These are phyloP conservation scores for Ceratocystis alfenasii DNA, from an alignment of 2,329 filamentous ascomycete genomes.

Conservation along the genomic window DNA sequence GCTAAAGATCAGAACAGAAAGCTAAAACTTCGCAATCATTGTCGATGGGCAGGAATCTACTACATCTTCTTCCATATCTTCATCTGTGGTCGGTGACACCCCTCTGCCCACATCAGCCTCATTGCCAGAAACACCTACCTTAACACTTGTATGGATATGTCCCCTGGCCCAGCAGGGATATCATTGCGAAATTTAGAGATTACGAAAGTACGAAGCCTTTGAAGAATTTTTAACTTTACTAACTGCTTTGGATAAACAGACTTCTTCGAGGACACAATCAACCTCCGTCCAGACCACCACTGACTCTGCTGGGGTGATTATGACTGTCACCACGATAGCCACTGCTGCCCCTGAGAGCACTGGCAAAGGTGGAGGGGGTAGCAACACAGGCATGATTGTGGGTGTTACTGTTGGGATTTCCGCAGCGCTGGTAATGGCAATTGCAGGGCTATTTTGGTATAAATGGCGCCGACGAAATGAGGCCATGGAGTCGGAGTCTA, in stretches of 20 bases:
- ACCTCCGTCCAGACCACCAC: slow-evolving; percentile 43
- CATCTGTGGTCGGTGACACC: slow-evolving; percentile 14
- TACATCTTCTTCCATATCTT: neutral
- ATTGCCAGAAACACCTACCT: slow-evolving; percentile 23
- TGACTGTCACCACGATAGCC: slow-evolving; percentile 44
- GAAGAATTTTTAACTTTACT: slow-evolving; percentile 19
- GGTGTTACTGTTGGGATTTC: slow-evolving; percentile 42
- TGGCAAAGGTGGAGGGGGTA: slow-evolving; percentile 25
- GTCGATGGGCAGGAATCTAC: neutral
- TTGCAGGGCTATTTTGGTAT: slow-evolving; percentile 31
- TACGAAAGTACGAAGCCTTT: neutral
- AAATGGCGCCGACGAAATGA: slow-evolving; percentile 35
- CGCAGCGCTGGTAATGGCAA: slow-evolving; percentile 31
- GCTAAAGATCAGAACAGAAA: slow-evolving; percentile 16
- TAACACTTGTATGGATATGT: slow-evolving; percentile 18
- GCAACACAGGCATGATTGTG: slow-evolving; percentile 39
- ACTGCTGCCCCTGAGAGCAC: slow-evolving; percentile 28
- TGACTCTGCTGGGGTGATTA: slow-evolving; percentile 37
- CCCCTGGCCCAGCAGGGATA: neutral
- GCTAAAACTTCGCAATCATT: slow-evolving; percentile 13
- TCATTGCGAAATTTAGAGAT: neutral
- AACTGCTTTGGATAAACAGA: slow-evolving; percentile 12
- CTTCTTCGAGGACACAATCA: slow-evolving; percentile 29
- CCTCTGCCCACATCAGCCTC: slow-evolving; percentile 1
- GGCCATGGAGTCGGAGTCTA: slow-evolving; percentile 16